Base-by-base conservation (phyloP, 2,329 filamentous ascomycete species). In the Claviceps monticola region DNA sequence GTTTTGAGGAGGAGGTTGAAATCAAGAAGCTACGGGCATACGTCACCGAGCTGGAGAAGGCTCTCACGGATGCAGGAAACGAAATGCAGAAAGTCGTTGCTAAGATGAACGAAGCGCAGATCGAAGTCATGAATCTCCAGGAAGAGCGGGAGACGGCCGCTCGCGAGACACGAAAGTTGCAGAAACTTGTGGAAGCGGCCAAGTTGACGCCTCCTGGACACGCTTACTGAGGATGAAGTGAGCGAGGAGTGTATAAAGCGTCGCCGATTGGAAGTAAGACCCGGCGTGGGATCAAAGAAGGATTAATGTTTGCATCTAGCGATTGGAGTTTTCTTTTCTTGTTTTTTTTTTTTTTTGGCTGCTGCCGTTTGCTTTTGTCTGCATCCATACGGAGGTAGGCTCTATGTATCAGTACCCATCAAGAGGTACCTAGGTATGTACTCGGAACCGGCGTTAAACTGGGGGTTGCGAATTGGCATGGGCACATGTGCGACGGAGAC, bases 21-120 rank as follows among this genome's bases (percentile, higher is more conserved):
- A 82, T 91, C 50, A 79, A 86, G 55, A 74, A 79, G 53, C 79
- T 98, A 37, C 86, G 89, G 64, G 79, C 80, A 54, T 82, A 85
- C 55, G 87, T 97, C 7, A 73, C 80, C 52, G 88, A 95, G 68
- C 79, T 98, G 2, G 93, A 98, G 71, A 83, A 80, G 60, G 84
- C 90, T 16, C 66, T 70, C 3, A 64, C 66, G 8, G 66, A 69
- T 38, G 65, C 68, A 11, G 88, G 93, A 62, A 75, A 73, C 46
- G 86, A 91, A 68, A 90, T 93, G 84, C 81, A 88, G 61, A 82
- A 87, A 62, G 86, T 93, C 5, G 83, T 93, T 16, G 75, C 81
- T 54, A 78, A 80, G 59, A 91, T 94, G 82, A 90, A 86, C 68
- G 73, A 75, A 59, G 84, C 86, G 26, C 87, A 93, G 69, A 86